Evolutionary conservation across 2,329 filamentous ascomycete genomes (phyloP).

Genomic region (Akanthomyces lecanii): DNA sequence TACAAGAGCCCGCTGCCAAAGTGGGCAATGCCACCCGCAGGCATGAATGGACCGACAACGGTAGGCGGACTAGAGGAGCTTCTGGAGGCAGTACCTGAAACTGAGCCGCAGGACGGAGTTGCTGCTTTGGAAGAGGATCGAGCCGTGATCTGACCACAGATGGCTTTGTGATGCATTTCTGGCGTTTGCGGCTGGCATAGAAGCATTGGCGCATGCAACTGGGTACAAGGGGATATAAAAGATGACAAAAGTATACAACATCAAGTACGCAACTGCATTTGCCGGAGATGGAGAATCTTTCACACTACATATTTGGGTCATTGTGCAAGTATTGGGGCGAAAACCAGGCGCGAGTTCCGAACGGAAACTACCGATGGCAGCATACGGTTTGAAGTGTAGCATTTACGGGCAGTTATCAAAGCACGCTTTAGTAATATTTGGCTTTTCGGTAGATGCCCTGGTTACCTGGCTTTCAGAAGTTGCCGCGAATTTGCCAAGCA

Average conservation of each 20-base stretch:
- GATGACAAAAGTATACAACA: not conserved
- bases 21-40: conserved; percentile 81
- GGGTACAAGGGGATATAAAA: not conserved
- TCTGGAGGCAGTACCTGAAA: conserved; percentile 44
- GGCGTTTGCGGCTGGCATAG: not conserved
- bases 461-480: not conserved
- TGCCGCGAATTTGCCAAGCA: too few species aligned
- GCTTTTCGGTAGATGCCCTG: not conserved
- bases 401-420: not conserved
- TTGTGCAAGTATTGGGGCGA: not conserved
- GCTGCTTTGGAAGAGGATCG: conserved; percentile 35
- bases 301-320: not conserved
- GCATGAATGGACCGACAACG: conserved; percentile 65
- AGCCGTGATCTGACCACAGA: not conserved
- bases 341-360: not conserved
- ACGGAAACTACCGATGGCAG: not conserved
- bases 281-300: not conserved
- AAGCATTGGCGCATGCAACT: not conserved
- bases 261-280: not conserved
- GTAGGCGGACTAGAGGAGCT: conserved; percentile 59
- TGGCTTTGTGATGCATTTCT: not conserved
- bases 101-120: conserved; percentile 28
- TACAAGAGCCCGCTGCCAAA: conserved; percentile 79
- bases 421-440: not conserved
- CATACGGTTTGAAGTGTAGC: not conserved